Evolutionary conservation across 139 green algal genomes (phyloP), one percentile per base, ranked within the genome.

Genomic region (Penium margaritaceum): DNA sequence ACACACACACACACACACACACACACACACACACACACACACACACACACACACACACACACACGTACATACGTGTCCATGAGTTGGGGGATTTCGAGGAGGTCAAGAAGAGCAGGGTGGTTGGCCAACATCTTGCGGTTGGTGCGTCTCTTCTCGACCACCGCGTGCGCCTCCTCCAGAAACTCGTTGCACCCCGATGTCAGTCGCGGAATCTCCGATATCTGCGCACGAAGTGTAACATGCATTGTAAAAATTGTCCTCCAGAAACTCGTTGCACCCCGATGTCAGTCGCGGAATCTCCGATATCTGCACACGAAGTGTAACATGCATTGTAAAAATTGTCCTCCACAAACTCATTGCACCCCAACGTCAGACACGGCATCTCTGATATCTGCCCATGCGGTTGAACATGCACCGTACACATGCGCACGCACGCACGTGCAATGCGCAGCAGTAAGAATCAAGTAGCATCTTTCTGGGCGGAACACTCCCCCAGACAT

Each of bases 31-130:
- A n/a, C n/a, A n/a, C n/a, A n/a, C n/a, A n/a, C n/a, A n/a, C n/a
- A n/a, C n/a, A n/a, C n/a, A n/a, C n/a, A n/a, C n/a, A n/a, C n/a
- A n/a, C n/a, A n/a, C n/a, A n/a, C n/a, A n/a, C 32, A 70, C 69
- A 14, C n/a, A n/a, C 51, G 29, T 29, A 66, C 72, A 7, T 69
- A 99, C 21, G 90, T 92, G 77, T 97, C 91, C 89, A 96, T 95
- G 55, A 98, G 86, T 83, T 92, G 84, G 14, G 94, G 91, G 41
- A 96, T 85, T 78, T 99, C 94, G 44, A 99, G 84, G 6, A 99
- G 66, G 76, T 97, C 94, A 61, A 95, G 66, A 39, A 98, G 72
- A 0, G 79, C 69, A 0, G 83, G 63, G 36, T 96, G 91, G 21
- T 85, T 57, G n/a, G 65, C 34, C 17, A 85, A 39, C 37, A 75